phyloP scores from a whole-genome alignment of 768 basidiomycete species.

The Kwoniella sp. region DNA sequence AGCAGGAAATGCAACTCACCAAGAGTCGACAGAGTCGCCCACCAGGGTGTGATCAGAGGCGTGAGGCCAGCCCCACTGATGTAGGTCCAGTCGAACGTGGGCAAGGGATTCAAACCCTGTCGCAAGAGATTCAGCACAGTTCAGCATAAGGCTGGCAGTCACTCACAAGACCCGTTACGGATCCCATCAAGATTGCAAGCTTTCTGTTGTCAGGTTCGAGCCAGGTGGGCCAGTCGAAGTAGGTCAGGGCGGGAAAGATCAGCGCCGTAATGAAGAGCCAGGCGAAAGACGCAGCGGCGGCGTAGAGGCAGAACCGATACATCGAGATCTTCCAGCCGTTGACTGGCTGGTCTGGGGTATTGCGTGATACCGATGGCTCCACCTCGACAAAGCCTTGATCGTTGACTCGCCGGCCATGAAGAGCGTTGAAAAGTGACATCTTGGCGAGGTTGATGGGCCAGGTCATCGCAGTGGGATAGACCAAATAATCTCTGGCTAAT shows the following conservation, averaged over 20 bases:
- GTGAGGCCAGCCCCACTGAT: slow-evolving; percentile 23
- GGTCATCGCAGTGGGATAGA: slow-evolving; percentile 6
- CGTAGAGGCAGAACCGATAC: slow-evolving; percentile 64
- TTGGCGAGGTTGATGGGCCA: slow-evolving; percentile 9
- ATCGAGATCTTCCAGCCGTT: slow-evolving; percentile 12
- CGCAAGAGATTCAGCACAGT: neutral
- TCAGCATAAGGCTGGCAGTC: slow-evolving; percentile 27
- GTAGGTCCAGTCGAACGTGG: slow-evolving; percentile 52
- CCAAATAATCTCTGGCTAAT: slow-evolving; percentile 68
- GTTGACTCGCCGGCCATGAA: slow-evolving; percentile 5
- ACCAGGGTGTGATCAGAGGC: slow-evolving; percentile 13
- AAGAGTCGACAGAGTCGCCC: slow-evolving; percentile 5
- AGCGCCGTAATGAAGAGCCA: slow-evolving; percentile 90
- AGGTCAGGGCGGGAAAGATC: slow-evolving; percentile 74
- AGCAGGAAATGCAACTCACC: neutral
- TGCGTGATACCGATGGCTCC: neutral
- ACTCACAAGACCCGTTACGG: slow-evolving; percentile 37
- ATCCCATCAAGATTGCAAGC: slow-evolving; percentile 43
- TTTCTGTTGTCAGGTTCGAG: slow-evolving; percentile 53
- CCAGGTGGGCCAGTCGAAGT: slow-evolving; percentile 89
- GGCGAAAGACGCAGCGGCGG: slow-evolving; percentile 61
- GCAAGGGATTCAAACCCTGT: slow-evolving; percentile 48
- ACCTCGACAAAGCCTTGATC: slow-evolving; percentile 5
- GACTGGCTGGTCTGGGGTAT: slow-evolving; percentile 4
- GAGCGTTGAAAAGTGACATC: slow-evolving; percentile 6